Base-by-base conservation (phyloP, 305 asterid genomes). In the Fraxinus paxiana region DNA sequence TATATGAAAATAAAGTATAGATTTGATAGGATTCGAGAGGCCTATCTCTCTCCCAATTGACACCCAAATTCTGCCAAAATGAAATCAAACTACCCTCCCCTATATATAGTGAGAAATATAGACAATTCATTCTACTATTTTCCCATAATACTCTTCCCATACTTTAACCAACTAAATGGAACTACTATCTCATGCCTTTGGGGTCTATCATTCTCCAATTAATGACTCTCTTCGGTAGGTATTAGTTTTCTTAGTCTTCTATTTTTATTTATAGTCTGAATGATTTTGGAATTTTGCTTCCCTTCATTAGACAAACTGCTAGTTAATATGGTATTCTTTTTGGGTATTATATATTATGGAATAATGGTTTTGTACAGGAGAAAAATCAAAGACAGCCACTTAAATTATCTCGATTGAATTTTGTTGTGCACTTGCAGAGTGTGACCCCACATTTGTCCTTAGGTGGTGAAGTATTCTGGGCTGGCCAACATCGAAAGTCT, bases 401-500 rank as follows among this genome's bases (percentile, higher is more conserved):
- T 9, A 31, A 65, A 5, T 24, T 18, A 24, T 65, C 18, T 65
- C 2, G 28, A 65, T 13, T 12, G 22, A 26, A 65, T 10, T 9
- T 26, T 26, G 18, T 3, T 65, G 17, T 65, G 35, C 17, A 65
- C 35, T 77, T 85, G 88, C 90, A 92, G 94, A 92, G 92, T 81
- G 89, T 94, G 79, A 92, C 97, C 73, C 91, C 90, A 13, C 87
- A 81, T 83, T 84, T 94, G 82, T 94, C 97, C 51, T 87, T 96
- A 88, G 99, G 98, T 73, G 97, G 99, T 75, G 99, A 94, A 89
- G 90, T 92, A 34, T 94, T 94, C 89, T 96, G 98, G 99, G 93
- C 97, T 85, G 97, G 99, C 84, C 98, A 94, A 79, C 97, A 91
- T 86, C 87, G 97, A 72, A 96, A 92, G 84, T 94, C 98, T 77